Evolutionary conservation across 2,329 filamentous ascomycete species (phyloP).

Genomic region (Peltaster fructicola): DNA sequence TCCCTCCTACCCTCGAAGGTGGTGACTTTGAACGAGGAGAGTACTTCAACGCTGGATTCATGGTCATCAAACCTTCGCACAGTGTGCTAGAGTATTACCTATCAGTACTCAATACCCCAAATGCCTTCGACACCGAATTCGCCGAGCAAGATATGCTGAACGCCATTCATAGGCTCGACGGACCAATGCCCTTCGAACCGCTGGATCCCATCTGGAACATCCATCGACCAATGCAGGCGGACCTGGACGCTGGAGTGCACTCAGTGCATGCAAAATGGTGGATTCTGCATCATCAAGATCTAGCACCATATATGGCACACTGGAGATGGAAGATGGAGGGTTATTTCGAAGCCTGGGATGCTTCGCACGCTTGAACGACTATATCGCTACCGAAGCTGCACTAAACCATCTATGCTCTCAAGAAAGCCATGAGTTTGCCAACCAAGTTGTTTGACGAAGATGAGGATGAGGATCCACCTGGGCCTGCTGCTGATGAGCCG

Average conservation of each 20-base stretch:
- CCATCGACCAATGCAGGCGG: constrained; percentile 19
- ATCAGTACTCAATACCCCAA: constrained; percentile 13
- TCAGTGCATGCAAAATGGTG: constrained; percentile 26
- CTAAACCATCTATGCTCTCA: too few species aligned
- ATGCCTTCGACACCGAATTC: constrained; percentile 18
- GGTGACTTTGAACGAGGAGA: constrained; percentile 15
- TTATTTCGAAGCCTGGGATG: constrained; percentile 19
- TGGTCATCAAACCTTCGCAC: constrained; percentile 18
- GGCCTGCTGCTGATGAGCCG: too few species aligned
- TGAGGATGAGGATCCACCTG: too few species aligned
- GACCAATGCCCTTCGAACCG: constrained; percentile 25
- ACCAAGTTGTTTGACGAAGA: too few species aligned
- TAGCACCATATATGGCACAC: constrained; percentile 16
- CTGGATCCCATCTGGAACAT: constrained; percentile 22
- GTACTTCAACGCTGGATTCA: constrained; percentile 23
- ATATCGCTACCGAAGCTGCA: too few species aligned
- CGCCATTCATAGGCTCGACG: constrained; percentile 17
- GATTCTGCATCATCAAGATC: constrained; percentile 16
- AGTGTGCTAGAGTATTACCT: constrained; percentile 18
- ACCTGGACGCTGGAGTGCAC: constrained; percentile 20
- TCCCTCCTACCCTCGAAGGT: constrained; percentile 16
- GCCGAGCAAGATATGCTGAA: constrained; percentile 23
- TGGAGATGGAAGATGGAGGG: constrained; percentile 21
- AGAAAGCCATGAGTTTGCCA: too few species aligned
- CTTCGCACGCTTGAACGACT: too few species aligned